phyloP scores from a whole-genome alignment of 495 filamentous ascomycete genomes.

The Baudoinia panamericana region DNA sequence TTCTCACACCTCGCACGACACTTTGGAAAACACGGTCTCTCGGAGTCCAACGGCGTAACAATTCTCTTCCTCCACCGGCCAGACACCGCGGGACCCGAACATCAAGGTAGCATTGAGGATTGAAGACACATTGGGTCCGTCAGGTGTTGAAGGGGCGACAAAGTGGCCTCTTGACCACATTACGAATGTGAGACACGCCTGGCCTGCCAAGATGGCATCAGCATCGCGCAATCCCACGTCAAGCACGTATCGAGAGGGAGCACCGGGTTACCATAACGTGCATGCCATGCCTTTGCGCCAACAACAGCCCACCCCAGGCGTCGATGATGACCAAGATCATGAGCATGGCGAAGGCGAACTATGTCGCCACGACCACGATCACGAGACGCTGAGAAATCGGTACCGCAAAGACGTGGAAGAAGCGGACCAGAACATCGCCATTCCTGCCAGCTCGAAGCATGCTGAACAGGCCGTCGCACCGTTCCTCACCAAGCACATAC shows the following conservation, averaged over 20 bases:
- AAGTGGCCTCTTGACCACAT: too few relatives aligned
- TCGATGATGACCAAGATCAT: slow-evolving; percentile 3
- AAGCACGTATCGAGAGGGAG: not conserved
- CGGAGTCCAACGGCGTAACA: too few relatives aligned
- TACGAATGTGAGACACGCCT: not conserved
- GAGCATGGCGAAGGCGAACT: slow-evolving; percentile 6
- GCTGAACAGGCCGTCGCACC: slow-evolving; percentile 52
- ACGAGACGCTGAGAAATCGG: slow-evolving; percentile 16
- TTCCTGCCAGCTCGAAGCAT: slow-evolving; percentile 28
- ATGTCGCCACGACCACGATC: slow-evolving; percentile 11
- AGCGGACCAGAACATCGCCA: slow-evolving; percentile 17
- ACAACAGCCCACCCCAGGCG: slow-evolving; percentile 5
- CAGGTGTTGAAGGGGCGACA: too few relatives aligned
- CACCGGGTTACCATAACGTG: not conserved
- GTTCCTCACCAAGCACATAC: slow-evolving; percentile 76
- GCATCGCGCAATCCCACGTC: slow-evolving; percentile 4
- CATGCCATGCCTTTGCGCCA: not conserved
- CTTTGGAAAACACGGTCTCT: too few relatives aligned
- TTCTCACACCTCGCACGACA: too few relatives aligned
- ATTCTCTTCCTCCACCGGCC: too few relatives aligned
- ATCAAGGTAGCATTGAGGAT: too few relatives aligned
- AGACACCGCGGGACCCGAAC: too few relatives aligned
- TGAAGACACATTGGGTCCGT: too few relatives aligned
- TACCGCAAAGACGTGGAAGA: slow-evolving; percentile 13
- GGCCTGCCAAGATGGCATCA: slow-evolving; percentile 14